phyloP scores from a whole-genome alignment of 495 filamentous ascomycete genomes.

The Aspergillus haitiensis region DNA sequence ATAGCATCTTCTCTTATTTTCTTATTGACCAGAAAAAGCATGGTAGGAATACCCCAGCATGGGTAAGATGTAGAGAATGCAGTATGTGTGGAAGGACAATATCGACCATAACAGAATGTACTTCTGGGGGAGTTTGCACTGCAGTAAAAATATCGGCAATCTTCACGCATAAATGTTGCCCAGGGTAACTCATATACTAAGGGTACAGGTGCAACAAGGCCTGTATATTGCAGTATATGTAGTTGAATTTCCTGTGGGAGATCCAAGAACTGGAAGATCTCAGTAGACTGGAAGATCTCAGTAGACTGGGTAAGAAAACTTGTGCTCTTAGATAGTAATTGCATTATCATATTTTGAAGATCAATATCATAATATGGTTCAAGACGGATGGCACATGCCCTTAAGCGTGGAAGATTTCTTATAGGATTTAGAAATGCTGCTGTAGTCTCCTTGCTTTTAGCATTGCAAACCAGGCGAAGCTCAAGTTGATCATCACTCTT shows the following conservation, averaged over 20 bases:
- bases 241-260: conserved; percentile 14
- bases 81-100: conserved; percentile 7
- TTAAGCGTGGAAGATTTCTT: conserved; percentile 8
- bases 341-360: conserved; percentile 9
- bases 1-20: background rate
- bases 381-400: background rate
- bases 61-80: conserved; percentile 7
- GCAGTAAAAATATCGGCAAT: background rate
- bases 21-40: conserved; percentile 7
- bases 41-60: conserved; percentile 4
- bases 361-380: background rate
- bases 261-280: conserved; percentile 5
- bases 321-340: too few relatives aligned
- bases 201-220: background rate
- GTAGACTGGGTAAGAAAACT: too few relatives aligned
- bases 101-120: background rate
- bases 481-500: conserved; percentile 7
- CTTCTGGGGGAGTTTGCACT: background rate
- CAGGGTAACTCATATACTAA: background rate
- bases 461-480: conserved; percentile 8
- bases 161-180: background rate
- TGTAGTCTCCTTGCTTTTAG: conserved; percentile 5
- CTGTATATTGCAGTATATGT: conserved; percentile 7
- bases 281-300: conserved; percentile 8
- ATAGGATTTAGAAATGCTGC: conserved; percentile 5